Evolutionary conservation across 345 rosid species (phyloP).

Genomic region (Rubroshorea leprosula): DNA sequence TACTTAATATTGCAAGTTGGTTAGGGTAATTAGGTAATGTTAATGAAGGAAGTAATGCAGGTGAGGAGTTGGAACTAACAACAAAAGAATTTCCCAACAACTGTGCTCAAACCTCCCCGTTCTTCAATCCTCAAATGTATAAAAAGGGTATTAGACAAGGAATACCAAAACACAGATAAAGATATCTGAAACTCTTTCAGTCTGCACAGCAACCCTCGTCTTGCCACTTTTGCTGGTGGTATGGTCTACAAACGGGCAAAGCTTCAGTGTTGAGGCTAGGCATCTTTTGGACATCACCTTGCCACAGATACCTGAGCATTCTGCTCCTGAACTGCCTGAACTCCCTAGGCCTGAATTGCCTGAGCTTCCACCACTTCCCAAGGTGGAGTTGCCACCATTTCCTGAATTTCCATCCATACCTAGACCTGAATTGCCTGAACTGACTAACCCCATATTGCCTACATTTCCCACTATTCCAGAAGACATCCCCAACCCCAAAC

Average conservation of each 20-base stretch:
- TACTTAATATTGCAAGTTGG: not conserved
- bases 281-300: not conserved
- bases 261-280: not conserved
- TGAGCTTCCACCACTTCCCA: not conserved
- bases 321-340: too few species aligned
- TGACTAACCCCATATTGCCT: not conserved
- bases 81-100: not conserved
- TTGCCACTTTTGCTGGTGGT: not conserved
- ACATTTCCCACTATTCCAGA: not conserved
- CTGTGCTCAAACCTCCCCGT: not conserved
- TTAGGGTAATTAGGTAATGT: not conserved
- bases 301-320: not conserved
- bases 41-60: not conserved
- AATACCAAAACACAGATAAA: not conserved
- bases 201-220: not conserved
- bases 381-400: not conserved
- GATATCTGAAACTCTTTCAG: not conserved
- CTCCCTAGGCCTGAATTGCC: too few species aligned
- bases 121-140: not conserved
- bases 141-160: not conserved
- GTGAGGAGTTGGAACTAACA: constrained; percentile 2
- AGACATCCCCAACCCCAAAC: not conserved
- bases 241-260: not conserved
- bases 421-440: too few species aligned
- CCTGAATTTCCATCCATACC: not conserved